Conservation (phyloP, 2,329 filamentous ascomycete genomes). For the Verticillium tricorpus region DNA sequence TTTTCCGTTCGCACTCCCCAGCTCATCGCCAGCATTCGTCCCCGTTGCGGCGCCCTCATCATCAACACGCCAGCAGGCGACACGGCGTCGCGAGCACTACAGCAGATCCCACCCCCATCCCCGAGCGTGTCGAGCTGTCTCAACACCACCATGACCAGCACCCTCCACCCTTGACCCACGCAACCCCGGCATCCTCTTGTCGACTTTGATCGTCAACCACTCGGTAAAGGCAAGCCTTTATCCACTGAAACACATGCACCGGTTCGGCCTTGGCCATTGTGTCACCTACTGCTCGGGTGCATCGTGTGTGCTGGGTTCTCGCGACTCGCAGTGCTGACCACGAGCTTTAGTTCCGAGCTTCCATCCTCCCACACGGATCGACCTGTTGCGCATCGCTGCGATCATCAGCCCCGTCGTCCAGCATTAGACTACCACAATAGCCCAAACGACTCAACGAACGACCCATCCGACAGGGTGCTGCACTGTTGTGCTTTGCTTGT, state of each 20-base stretch:
- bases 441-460: neutral
- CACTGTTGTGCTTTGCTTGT: neutral
- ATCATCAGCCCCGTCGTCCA: neutral
- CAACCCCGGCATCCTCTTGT: neutral
- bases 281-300: neutral
- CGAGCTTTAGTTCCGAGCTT: neutral
- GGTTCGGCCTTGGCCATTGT: neutral
- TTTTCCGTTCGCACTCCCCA: neutral
- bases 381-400: neutral
- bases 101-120: neutral
- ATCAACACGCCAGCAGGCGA: neutral
- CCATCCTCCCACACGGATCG: neutral
- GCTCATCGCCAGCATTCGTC: neutral
- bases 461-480: neutral
- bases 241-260: conserved; percentile 5
- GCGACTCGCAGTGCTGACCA: neutral
- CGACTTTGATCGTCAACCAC: neutral
- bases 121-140: neutral
- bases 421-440: neutral
- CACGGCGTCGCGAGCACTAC: neutral
- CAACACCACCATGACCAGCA: neutral
- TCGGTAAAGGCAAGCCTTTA: neutral
- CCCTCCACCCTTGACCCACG: conserved; percentile 1
- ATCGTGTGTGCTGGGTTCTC: neutral
- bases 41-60: neutral